phyloP scores from a whole-genome alignment of 2,329 filamentous ascomycete species.

The Stylonectria norvegica region DNA sequence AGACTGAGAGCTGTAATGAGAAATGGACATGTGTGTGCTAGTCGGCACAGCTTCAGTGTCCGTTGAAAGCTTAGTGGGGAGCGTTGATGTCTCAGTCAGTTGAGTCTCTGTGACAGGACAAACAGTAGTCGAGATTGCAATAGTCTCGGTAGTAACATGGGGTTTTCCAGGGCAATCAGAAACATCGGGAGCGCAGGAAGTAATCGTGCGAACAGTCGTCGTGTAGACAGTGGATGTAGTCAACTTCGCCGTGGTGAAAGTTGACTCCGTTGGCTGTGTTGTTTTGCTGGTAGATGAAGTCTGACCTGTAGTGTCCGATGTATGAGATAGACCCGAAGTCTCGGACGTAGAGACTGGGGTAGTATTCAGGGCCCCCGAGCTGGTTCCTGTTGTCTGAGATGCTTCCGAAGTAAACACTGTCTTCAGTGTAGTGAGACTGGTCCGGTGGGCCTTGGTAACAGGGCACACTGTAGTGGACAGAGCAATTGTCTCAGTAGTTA shows the following conservation, averaged over 20 bases:
- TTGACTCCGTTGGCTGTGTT: neutral
- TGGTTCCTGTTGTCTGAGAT: neutral
- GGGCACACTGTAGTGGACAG: conserved; percentile 41
- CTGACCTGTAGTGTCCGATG: neutral
- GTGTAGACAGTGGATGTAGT: neutral
- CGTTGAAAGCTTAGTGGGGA: too few species aligned
- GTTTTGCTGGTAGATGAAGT: neutral
- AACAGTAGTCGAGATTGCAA: too few species aligned
- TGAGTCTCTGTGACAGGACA: too few species aligned
- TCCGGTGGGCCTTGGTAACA: conserved; percentile 19
- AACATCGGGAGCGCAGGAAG: too few species aligned
- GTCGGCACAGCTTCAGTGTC: neutral
- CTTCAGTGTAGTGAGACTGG: neutral
- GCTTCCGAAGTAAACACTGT: neutral
- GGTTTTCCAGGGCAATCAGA: neutral
- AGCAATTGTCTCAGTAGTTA: too few species aligned
- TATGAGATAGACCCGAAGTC: neutral
- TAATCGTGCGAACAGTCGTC: neutral
- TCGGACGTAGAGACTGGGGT: neutral
- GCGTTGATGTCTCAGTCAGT: neutral
- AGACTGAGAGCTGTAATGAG: neutral
- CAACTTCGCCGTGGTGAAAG: neutral
- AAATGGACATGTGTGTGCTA: neutral
- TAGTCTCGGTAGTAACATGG: too few species aligned
- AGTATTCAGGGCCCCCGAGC: neutral